Conservation (phyloP, 176 grass and related monocot genomes). For the Thalia dealbata region DNA sequence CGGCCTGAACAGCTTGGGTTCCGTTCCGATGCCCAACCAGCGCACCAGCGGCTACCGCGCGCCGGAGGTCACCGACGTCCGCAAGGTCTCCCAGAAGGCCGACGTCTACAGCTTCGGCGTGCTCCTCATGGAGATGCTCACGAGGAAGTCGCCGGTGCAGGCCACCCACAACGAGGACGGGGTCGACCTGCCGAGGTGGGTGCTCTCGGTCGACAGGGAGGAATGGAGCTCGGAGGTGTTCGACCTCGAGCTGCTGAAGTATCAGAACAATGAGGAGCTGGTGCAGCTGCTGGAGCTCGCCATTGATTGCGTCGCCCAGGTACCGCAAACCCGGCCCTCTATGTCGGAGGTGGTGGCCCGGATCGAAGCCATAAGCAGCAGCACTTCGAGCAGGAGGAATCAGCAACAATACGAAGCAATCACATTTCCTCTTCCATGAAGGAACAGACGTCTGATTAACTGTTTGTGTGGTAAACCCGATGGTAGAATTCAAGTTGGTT, state of each 20-base stretch:
- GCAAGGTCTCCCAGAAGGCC: slow-evolving; percentile 22
- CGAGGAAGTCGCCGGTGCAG: slow-evolving; percentile 30
- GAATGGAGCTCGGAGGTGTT: slow-evolving; percentile 11
- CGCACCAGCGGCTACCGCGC: slow-evolving; percentile 45
- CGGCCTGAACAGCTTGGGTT: slow-evolving; percentile 41
- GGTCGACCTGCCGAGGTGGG: slow-evolving; percentile 5
- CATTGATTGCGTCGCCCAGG: slow-evolving; percentile 58
- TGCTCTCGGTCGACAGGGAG: neutral
- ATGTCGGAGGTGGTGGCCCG: slow-evolving; percentile 43
- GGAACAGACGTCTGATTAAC: neutral
- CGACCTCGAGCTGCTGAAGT: neutral
- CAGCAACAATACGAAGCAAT: neutral
- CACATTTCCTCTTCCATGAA: neutral
- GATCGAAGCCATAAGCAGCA: slow-evolving; percentile 44
- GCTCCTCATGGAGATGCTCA: slow-evolving; percentile 5
- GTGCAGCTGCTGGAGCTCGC: slow-evolving; percentile 60
- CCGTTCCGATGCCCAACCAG: slow-evolving; percentile 12
- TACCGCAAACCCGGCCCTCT: slow-evolving; percentile 33
- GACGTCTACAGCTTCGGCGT: slow-evolving; percentile 14
- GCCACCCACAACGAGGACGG: slow-evolving; percentile 7
- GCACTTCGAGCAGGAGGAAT: slow-evolving; percentile 5
- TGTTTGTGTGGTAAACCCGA: neutral
- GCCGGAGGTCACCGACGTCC: slow-evolving; percentile 44
- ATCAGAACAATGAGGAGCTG: slow-evolving; percentile 33
- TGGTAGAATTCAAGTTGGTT: neutral